Percentiles rank a stretch among this genome's conserved stretches.
These are phyloP conservation scores for Dactylella cylindrospora DNA, from an alignment of 2,329 filamentous ascomycete genomes.

Conservation along the genomic window DNA sequence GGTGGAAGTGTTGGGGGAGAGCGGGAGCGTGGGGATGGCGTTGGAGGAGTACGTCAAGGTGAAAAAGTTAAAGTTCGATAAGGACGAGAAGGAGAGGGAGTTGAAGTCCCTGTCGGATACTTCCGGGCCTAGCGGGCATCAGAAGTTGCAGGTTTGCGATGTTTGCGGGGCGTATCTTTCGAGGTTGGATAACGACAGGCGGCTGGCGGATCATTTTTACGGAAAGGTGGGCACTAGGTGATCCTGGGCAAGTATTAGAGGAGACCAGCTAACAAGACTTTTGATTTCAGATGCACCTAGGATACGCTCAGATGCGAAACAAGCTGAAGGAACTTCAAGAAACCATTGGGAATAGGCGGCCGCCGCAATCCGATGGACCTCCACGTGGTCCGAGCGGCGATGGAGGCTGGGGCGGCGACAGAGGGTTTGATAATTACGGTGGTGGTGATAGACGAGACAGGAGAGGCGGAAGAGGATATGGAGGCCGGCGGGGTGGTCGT, in stretches of 20 bases:
- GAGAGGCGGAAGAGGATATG: constrained; percentile 43
- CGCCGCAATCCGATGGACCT: constrained; percentile 58
- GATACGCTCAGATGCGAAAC: constrained; percentile 97
- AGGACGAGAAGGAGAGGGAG: constrained; percentile 71
- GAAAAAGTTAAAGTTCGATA: constrained; percentile 74
- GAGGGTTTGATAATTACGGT: constrained; percentile 49
- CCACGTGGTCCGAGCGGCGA: constrained; percentile 49
- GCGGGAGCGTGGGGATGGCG: constrained; percentile 75
- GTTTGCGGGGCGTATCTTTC: constrained; percentile 95
- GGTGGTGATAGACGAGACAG: constrained; percentile 54
- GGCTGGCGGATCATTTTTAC: constrained; percentile 95
- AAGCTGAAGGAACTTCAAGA: constrained; percentile 83
- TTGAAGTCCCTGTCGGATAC: constrained; percentile 90
- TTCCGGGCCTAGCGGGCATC: constrained; percentile 86
- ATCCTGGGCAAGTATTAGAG: neutral
- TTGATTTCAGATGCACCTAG: constrained; percentile 85
- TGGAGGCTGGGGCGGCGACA: constrained; percentile 26
- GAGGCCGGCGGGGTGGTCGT: constrained; percentile 49
- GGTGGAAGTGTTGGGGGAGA: constrained; percentile 79
- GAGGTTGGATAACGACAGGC: constrained; percentile 87
- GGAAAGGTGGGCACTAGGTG: constrained; percentile 62
- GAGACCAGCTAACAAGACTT: neutral
- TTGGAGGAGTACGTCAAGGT: constrained; percentile 87
- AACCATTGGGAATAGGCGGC: constrained; percentile 73
- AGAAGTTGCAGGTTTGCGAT: constrained; percentile 98